These are phyloP conservation scores for Solanum tarapatanum DNA, from an alignment of 257 asterid genomes.

Conservation along the genomic window DNA sequence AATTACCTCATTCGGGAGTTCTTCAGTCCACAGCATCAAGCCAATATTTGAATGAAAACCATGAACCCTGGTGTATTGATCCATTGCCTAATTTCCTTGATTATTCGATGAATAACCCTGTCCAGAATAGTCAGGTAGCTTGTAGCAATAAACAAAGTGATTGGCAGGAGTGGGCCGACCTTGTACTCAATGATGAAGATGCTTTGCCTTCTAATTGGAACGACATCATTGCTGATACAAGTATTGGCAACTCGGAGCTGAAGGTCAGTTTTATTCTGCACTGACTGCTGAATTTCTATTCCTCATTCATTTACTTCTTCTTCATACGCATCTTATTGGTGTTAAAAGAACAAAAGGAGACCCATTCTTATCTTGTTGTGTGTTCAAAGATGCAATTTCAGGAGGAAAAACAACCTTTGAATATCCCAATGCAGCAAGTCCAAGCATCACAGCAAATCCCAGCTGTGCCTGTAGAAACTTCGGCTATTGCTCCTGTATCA, in stretches of 20 bases:
- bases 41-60: slow-evolving; percentile 25
- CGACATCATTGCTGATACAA: slow-evolving; percentile 50
- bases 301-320: background rate
- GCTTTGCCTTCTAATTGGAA: slow-evolving; percentile 48
- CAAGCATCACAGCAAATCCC: slow-evolving; percentile 31
- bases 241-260: slow-evolving; percentile 25
- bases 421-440: slow-evolving; percentile 33
- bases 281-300: background rate
- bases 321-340: background rate
- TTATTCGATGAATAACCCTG: slow-evolving; percentile 31
- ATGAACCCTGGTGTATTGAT: slow-evolving; percentile 48
- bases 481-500: slow-evolving; percentile 29
- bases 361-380: background rate
- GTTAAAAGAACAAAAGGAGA: background rate
- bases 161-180: slow-evolving; percentile 75
- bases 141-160: slow-evolving; percentile 29
- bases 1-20: slow-evolving; percentile 33
- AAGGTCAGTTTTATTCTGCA: slow-evolving; percentile 17
- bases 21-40: slow-evolving; percentile 47
- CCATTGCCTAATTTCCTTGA: slow-evolving; percentile 41
- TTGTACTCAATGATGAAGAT: slow-evolving; percentile 43
- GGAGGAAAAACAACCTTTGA: slow-evolving; percentile 26
- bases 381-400: slow-evolving; percentile 22
- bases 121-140: slow-evolving; percentile 30
- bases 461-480: slow-evolving; percentile 39